phyloP scores from a whole-genome alignment of 441 rosid species.

The Mallotus repandus region DNA sequence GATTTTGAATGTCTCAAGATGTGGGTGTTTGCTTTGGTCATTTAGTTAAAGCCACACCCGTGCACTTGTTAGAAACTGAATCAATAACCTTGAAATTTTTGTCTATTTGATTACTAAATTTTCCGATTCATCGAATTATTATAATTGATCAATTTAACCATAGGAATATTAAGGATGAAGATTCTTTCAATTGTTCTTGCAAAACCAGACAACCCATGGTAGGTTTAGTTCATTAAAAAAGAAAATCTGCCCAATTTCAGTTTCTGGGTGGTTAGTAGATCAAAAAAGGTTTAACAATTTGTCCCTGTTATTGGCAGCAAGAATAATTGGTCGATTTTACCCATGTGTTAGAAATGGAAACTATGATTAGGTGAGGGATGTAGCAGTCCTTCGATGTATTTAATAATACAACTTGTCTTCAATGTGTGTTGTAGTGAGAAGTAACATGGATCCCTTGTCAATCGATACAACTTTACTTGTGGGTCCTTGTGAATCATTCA shows the following conservation, averaged over 20 bases:
- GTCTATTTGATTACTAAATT: too few species aligned
- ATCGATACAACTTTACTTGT: neutral
- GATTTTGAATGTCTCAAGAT: too few species aligned
- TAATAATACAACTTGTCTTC: too few species aligned
- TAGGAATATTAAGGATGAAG: too few species aligned
- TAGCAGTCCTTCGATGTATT: constrained; percentile 2
- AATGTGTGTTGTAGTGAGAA: neutral
- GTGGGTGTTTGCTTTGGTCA: too few species aligned
- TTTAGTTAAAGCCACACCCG: too few species aligned
- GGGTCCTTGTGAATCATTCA: neutral
- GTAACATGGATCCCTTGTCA: neutral
- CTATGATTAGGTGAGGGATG: constrained; percentile 27
- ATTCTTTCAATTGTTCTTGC: too few species aligned
- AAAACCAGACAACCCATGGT: constrained; percentile 5
- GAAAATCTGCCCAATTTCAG: neutral
- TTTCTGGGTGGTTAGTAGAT: neutral
- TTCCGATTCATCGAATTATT: too few species aligned
- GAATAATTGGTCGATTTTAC: constrained; percentile 9
- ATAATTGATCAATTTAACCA: too few species aligned
- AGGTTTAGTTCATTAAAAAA: too few species aligned
- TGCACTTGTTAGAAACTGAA: too few species aligned
- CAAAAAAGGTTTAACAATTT: neutral
- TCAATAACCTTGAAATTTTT: too few species aligned
- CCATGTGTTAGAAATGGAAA: neutral
- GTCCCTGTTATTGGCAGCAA: neutral